These are phyloP conservation scores for Setomelanomma holmii DNA, from an alignment of 2,329 filamentous ascomycete species.

Conservation along the genomic window DNA sequence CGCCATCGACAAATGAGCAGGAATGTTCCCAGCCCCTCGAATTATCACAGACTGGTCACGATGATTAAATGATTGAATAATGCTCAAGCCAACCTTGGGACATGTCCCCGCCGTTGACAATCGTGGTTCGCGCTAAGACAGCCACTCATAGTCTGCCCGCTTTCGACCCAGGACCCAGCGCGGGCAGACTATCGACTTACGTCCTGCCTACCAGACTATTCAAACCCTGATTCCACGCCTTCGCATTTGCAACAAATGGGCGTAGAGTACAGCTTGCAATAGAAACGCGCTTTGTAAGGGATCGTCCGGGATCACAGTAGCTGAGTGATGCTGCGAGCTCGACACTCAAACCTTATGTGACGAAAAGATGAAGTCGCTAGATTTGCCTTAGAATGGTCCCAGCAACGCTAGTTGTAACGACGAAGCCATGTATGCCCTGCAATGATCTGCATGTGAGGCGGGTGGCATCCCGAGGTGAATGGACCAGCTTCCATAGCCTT, in stretches of 20 bases:
- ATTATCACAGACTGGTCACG: background rate
- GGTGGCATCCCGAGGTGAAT: background rate
- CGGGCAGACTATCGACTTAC: background rate
- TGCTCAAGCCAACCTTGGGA: background rate
- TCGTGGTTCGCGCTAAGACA: background rate
- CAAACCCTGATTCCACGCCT: background rate
- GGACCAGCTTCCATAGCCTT: background rate
- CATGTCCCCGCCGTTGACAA: background rate
- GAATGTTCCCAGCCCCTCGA: background rate
- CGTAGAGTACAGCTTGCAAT: background rate
- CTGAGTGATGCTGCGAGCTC: conserved; percentile 1
- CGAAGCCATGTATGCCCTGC: background rate
- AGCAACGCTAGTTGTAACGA: background rate
- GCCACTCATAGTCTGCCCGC: background rate
- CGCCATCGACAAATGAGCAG: too few relatives aligned
- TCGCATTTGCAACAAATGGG: background rate
- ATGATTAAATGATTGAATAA: background rate
- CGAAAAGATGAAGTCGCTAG: background rate
- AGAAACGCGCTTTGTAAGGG: background rate
- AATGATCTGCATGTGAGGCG: background rate
- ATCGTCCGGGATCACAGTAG: background rate
- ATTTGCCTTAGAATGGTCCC: background rate
- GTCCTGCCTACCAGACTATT: background rate
- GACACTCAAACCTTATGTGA: conserved; percentile 2
- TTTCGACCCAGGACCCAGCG: background rate